Conservation (phyloP, 225 moss, liverwort and hornwort genomes). For the Pleurozium schreberi region DNA sequence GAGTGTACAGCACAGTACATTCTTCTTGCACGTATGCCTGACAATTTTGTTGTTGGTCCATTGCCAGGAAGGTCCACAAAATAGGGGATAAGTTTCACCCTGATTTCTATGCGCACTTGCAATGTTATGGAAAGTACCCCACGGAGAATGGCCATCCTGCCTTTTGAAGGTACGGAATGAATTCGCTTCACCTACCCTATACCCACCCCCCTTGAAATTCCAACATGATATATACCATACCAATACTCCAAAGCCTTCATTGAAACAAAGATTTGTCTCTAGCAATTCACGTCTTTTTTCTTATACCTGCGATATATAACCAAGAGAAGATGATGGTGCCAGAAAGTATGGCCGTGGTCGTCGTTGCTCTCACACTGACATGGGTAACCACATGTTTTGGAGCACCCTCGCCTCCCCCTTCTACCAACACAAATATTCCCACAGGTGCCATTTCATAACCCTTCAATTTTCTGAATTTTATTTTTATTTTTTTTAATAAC, state of each 20-base stretch:
- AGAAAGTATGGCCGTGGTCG: neutral
- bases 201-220: conserved; percentile 13
- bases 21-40: neutral
- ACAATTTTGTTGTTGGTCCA: neutral
- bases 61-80: neutral
- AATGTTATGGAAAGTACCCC: neutral
- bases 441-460: neutral
- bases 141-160: neutral
- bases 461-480: neutral
- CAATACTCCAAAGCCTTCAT: neutral
- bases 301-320: neutral
- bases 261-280: neutral
- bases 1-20: neutral
- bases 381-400: neutral
- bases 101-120: neutral
- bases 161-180: neutral
- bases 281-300: neutral
- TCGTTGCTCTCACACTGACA: neutral
- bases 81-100: neutral
- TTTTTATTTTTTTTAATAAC: no score
- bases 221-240: neutral
- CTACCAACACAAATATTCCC: neutral
- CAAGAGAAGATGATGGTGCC: neutral
- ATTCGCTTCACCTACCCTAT: conserved; percentile 10
- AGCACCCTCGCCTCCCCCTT: neutral